These are phyloP conservation scores for Angophora floribunda DNA, from an alignment of 345 rosid species.

Conservation along the genomic window DNA sequence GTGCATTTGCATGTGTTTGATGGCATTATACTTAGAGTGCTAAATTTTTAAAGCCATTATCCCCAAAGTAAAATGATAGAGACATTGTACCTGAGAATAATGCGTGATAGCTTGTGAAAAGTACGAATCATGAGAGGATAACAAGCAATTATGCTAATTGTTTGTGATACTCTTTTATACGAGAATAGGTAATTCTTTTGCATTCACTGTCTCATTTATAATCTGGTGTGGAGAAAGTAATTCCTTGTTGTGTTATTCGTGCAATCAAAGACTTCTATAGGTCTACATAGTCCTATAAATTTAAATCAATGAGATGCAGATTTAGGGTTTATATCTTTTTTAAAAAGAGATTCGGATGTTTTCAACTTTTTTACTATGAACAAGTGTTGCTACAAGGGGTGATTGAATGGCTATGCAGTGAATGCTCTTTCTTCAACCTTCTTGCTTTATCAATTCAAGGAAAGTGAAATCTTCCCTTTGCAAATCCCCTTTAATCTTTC, in stretches of 20 bases:
- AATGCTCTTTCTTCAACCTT: not conserved
- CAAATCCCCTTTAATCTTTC: not conserved
- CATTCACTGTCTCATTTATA: not conserved
- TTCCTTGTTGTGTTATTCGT: not conserved
- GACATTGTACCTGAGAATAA: not conserved
- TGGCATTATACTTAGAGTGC: not conserved
- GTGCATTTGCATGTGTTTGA: not conserved
- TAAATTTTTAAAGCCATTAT: not conserved
- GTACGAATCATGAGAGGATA: not conserved
- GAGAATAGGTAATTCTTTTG: not conserved
- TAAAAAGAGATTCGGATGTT: not conserved
- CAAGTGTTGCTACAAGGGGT: not conserved
- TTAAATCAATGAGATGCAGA: not conserved
- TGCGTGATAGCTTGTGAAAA: not conserved
- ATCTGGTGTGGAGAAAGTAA: not conserved
- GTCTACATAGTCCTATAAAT: not conserved
- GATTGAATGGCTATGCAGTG: not conserved
- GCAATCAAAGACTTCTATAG: not conserved
- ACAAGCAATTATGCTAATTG: not conserved
- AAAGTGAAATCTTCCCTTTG: not conserved
- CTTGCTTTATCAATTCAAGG: not conserved
- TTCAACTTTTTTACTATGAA: not conserved
- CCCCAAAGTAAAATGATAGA: not conserved
- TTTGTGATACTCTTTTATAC: not conserved
- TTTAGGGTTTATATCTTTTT: not conserved